Evolutionary conservation across 371 early-diverging fungal genomes (phyloP).

Genomic region (Rhizopus sp.): DNA sequence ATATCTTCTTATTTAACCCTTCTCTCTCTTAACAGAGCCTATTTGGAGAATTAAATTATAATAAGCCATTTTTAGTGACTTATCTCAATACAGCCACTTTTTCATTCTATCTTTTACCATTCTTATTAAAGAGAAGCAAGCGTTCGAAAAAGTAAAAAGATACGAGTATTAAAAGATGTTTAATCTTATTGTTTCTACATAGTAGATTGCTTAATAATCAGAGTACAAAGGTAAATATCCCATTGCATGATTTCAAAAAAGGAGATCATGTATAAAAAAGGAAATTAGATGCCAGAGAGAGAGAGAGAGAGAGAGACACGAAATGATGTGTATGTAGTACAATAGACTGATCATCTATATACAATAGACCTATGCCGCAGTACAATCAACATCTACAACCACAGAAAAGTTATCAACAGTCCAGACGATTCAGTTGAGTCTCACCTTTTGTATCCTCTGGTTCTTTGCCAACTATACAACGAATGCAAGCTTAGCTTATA

Average conservation of each 20-base stretch:
- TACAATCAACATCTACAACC: conserved; percentile 3
- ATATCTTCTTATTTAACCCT: background rate
- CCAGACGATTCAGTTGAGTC: conserved; percentile 69
- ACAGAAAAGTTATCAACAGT: conserved; percentile 34
- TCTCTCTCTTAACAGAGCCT: conserved; percentile 42
- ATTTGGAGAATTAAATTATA: conserved; percentile 64
- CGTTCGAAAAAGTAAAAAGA: background rate
- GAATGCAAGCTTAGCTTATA: conserved; percentile 78
- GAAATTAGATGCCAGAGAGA: background rate
- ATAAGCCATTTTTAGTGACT: conserved; percentile 74
- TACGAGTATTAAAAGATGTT: background rate
- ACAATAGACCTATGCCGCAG: conserved; percentile 11
- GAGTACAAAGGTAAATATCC: no score
- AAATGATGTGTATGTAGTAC: background rate
- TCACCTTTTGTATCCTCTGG: conserved; percentile 82
- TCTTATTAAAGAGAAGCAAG: conserved; percentile 23
- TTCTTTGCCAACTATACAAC: conserved; percentile 77
- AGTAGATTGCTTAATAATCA: background rate
- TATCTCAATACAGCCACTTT: conserved; percentile 74
- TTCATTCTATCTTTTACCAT: conserved; percentile 67
- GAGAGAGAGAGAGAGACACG: no score
- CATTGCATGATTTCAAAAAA: conserved; percentile 3
- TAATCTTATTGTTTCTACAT: background rate
- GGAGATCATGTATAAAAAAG: conserved; percentile 10
- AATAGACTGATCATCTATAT: conserved; percentile 14